Evolutionary conservation across 257 asterid genomes (phyloP).

Genomic region (Thymus mandschuricus): DNA sequence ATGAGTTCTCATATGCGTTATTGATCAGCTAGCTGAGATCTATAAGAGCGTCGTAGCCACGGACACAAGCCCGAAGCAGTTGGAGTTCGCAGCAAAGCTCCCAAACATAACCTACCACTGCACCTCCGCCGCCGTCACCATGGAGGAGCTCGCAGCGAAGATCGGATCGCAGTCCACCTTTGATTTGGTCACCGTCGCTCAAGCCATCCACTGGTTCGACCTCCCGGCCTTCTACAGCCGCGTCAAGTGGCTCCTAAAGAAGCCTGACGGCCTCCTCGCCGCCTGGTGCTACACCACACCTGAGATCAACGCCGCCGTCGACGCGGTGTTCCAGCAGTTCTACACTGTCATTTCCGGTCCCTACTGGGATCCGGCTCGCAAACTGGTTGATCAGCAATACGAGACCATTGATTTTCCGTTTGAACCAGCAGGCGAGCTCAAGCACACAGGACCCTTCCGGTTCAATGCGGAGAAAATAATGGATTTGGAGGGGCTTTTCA

Average conservation of each 20-base stretch:
- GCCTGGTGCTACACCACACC: slow-evolving; percentile 76
- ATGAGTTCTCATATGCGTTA: too few species aligned
- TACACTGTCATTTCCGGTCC: slow-evolving; percentile 38
- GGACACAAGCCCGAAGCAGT: slow-evolving; percentile 72
- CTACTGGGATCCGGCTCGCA: slow-evolving; percentile 45
- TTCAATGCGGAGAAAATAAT: slow-evolving; percentile 55
- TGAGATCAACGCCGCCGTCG: slow-evolving; percentile 45
- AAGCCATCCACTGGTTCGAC: slow-evolving; percentile 84
- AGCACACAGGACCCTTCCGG: slow-evolving; percentile 62
- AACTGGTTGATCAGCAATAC: slow-evolving; percentile 54
- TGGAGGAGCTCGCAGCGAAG: slow-evolving; percentile 45
- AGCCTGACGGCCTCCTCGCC: slow-evolving; percentile 74
- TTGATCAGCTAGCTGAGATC: slow-evolving; percentile 53
- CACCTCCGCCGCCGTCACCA: slow-evolving; percentile 62
- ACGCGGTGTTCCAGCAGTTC: slow-evolving; percentile 41
- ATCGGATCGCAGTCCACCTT: slow-evolving; percentile 51
- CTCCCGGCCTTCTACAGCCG: slow-evolving; percentile 66
- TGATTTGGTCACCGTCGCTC: slow-evolving; percentile 64
- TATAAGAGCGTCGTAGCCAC: slow-evolving; percentile 70
- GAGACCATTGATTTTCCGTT: slow-evolving; percentile 69
- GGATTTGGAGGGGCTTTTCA: slow-evolving; percentile 59
- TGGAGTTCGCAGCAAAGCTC: slow-evolving; percentile 58
- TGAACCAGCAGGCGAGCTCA: slow-evolving; percentile 60
- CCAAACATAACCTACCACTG: slow-evolving; percentile 62
- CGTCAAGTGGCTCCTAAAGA: slow-evolving; percentile 61